Base-by-base conservation (phyloP, 331 rosid species). In the Phaseolus coccineus region DNA sequence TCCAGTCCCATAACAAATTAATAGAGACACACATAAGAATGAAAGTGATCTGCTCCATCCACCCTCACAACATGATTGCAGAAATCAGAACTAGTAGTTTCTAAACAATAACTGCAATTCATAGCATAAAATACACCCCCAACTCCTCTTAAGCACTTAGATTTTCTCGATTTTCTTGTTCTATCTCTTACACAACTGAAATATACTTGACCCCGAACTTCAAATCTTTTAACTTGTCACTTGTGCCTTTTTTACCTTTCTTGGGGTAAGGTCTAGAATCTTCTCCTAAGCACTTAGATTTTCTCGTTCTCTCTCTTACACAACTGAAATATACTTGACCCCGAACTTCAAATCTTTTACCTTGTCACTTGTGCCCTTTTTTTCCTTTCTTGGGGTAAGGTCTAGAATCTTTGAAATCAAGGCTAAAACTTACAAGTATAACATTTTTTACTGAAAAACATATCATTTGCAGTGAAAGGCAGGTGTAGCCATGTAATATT, bases 401-500 rank as follows among this genome's bases (percentile, higher is more conserved):
- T 35, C 59, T 62, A 74, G 5, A 64, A 55, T 40, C 27, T 55
- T 80, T 31, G 10, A 52, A 71, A 76, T 31, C 30, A 62, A 16
- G 33, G 39, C 56, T 79, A 51, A 73, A 73, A 35, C 4, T 42
- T 64, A 48, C 58, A 55, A 72, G 24, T 71, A 70, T 42, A 73
- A 37, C 33, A 53, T 67, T 64, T 39, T 51, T 46, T 50, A 44
- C 51, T 57, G 48, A 77, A 80, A 80, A 8, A 61, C 56, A 15
- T 28, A 57, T 24, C 33, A 62, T 62, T 42, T 58, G 22, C 47
- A 63, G 51, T 27, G 58, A 78, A 15, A 24, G 69, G 69, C 65
- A 66, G 74, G 72, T 12, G 65, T 52, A 13, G 62, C 61, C 68
- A 22, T 52, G 80, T 35, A 56, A 69, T 24, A 47, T 71, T 88